A percentile compares a stretch with the other conserved stretches of the same genome.
These are phyloP conservation scores for Forsythia suspensa DNA, from an alignment of 257 asterid species.

Conservation along the genomic window DNA sequence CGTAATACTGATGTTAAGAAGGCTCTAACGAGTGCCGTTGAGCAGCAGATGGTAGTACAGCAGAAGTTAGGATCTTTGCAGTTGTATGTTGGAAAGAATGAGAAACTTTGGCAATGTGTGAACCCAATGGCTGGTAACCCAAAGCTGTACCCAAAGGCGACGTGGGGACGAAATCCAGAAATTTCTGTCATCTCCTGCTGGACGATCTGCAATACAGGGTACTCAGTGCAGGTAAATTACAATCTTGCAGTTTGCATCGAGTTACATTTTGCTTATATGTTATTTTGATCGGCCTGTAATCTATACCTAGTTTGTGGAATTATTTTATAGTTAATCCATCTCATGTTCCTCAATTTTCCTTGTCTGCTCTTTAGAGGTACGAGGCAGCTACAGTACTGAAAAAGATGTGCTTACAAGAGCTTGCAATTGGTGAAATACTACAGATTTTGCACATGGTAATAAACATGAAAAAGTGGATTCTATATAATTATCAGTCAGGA, in stretches of 20 bases:
- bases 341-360: constrained; percentile 24
- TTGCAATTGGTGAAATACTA: constrained; percentile 72
- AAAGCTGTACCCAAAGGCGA: constrained; percentile 48
- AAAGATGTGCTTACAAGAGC: constrained; percentile 66
- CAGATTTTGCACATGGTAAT: constrained; percentile 87
- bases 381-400: constrained; percentile 84
- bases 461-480: constrained; percentile 72
- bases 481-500: constrained; percentile 67
- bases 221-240: constrained; percentile 70
- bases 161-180: constrained; percentile 86
- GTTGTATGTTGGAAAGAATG: constrained; percentile 74
- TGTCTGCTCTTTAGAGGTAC: constrained; percentile 64
- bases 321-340: constrained; percentile 6
- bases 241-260: background rate
- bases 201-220: constrained; percentile 66
- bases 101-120: constrained; percentile 79
- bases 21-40: constrained; percentile 77
- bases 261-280: constrained; percentile 11
- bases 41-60: constrained; percentile 75
- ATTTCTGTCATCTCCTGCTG: constrained; percentile 70
- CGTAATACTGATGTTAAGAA: constrained; percentile 79
- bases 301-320: background rate
- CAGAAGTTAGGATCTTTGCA: constrained; percentile 59
- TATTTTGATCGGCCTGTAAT: background rate
- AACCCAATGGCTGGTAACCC: constrained; percentile 61